Conservation (phyloP, 75 land plant genomes). For the Selaginella moellendorffii region DNA sequence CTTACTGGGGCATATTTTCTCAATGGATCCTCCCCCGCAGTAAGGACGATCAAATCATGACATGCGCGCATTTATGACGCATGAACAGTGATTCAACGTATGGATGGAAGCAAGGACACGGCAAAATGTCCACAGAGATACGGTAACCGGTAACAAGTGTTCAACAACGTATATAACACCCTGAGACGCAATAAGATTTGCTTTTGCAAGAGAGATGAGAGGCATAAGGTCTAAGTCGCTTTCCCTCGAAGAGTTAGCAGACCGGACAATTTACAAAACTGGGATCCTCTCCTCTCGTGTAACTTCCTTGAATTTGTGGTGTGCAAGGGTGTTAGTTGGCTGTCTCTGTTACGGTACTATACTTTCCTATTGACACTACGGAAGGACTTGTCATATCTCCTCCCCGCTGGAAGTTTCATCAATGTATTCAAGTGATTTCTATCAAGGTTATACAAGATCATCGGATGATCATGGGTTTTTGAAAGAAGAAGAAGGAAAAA, state of each 20-base stretch:
- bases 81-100: not conserved
- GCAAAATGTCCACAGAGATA: not conserved
- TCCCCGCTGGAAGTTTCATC: not conserved
- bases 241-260: not conserved
- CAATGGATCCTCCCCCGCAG: not conserved
- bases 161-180: not conserved
- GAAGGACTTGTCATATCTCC: not conserved
- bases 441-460: no score
- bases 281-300: not conserved
- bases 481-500: no score
- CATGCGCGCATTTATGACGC: not conserved
- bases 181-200: not conserved
- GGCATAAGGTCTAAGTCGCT: no score
- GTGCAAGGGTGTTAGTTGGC: not conserved
- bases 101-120: not conserved
- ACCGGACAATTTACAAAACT: no score
- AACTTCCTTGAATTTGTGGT: not conserved
- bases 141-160: not conserved
- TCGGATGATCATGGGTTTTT: no score
- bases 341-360: not conserved
- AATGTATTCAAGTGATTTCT: no score
- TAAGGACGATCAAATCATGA: slow-evolving; percentile 1
- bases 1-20: not conserved
- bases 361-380: not conserved
- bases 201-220: not conserved